These are phyloP conservation scores for Aspergillus heteromorphus DNA, from an alignment of 495 filamentous ascomycete species.

Conservation along the genomic window DNA sequence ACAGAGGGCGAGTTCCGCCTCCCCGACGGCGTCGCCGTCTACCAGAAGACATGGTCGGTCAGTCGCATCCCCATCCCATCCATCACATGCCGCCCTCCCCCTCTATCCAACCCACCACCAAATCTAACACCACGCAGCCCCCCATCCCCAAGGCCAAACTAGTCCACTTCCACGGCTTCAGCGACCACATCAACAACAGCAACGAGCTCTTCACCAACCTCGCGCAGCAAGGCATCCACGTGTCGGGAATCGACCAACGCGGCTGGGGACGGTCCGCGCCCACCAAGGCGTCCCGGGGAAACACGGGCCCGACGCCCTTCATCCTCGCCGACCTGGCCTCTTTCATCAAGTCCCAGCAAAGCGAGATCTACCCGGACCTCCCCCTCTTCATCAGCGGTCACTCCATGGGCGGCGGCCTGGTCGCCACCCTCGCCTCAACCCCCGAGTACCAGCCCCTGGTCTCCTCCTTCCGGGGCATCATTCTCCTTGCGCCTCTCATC, in stretches of 20 bases:
- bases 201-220: constrained; percentile 61
- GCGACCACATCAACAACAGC: constrained; percentile 77
- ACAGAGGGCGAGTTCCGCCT: constrained; percentile 33
- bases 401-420: constrained; percentile 76
- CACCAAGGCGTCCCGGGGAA: constrained; percentile 50
- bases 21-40: constrained; percentile 55
- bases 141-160: constrained; percentile 56
- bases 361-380: constrained; percentile 18
- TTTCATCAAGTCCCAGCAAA: constrained; percentile 49
- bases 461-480: constrained; percentile 55
- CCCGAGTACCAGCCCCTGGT: constrained; percentile 25
- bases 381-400: constrained; percentile 87
- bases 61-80: constrained; percentile 21
- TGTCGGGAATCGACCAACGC: constrained; percentile 75
- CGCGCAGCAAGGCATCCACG: constrained; percentile 65
- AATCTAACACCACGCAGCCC: constrained; percentile 32
- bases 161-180: constrained; percentile 81
- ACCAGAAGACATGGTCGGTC: constrained; percentile 86
- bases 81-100: background rate
- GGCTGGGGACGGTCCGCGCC: constrained; percentile 54
- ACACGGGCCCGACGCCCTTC: constrained; percentile 62
- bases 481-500: constrained; percentile 67
- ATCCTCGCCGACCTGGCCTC: constrained; percentile 74
- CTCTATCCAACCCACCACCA: background rate
- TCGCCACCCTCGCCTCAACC: constrained; percentile 25